A percentile compares a stretch with the other conserved stretches of the same genome.
These are phyloP conservation scores for Isabelozyma rhagii DNA, from an alignment of 805 yeast species.

Conservation along the genomic window DNA sequence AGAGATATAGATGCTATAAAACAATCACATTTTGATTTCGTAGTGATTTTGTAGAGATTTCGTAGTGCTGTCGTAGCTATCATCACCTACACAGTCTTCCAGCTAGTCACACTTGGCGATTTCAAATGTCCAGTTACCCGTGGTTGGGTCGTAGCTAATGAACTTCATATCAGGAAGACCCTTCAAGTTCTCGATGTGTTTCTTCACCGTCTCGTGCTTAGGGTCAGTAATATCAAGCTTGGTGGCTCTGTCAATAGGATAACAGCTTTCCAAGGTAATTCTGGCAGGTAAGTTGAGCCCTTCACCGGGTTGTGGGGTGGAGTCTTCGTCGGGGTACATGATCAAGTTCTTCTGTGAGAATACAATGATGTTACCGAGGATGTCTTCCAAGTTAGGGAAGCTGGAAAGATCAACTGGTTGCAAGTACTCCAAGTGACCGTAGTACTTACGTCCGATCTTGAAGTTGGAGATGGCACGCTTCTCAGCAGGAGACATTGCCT, in stretches of 20 bases:
- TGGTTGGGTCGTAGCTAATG: conserved; percentile 69
- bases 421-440: conserved; percentile 74
- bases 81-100: too few species aligned
- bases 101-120: neutral
- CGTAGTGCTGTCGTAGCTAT: neutral
- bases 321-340: conserved; percentile 67
- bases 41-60: too few species aligned
- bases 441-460: conserved; percentile 73
- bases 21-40: too few species aligned
- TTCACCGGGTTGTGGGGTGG: conserved; percentile 65
- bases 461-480: conserved; percentile 62
- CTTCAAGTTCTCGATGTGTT: conserved; percentile 68
- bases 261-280: conserved; percentile 75
- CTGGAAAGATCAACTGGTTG: conserved; percentile 81
- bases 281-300: conserved; percentile 79
- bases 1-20: neutral
- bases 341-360: conserved; percentile 60
- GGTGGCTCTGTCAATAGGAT: conserved; percentile 71
- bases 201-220: conserved; percentile 64
- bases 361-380: conserved; percentile 62
- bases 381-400: conserved; percentile 55
- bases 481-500: conserved; percentile 56
- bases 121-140: conserved; percentile 69
- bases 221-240: conserved; percentile 75
- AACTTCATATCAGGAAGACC: conserved; percentile 56